These are phyloP conservation scores for Daldinia concentrica DNA, from an alignment of 495 filamentous ascomycete genomes.

Conservation along the genomic window DNA sequence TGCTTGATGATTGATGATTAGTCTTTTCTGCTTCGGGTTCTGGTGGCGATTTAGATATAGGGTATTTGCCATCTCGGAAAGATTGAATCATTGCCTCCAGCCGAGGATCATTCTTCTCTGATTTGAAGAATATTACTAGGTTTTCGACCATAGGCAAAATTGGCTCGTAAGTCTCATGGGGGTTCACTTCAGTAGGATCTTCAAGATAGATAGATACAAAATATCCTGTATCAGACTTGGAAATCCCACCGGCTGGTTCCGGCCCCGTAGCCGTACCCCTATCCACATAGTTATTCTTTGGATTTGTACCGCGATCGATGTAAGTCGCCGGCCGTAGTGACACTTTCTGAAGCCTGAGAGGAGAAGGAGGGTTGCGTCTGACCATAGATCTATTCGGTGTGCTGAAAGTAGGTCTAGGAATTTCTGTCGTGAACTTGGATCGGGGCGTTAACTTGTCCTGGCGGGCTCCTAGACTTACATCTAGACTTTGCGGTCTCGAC, in stretches of 20 bases:
- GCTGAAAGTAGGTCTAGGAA: conserved; percentile 34
- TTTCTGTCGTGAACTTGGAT: conserved; percentile 30
- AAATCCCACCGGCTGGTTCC: not conserved
- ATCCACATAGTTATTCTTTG: conserved; percentile 27
- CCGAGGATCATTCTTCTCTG: conserved; percentile 35
- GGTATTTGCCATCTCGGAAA: conserved; percentile 45
- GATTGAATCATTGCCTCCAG: conserved; percentile 48
- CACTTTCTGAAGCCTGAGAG: conserved; percentile 25
- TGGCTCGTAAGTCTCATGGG: conserved; percentile 38
- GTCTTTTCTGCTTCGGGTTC: conserved; percentile 12
- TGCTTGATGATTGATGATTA: conserved; percentile 6
- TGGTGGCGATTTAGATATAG: conserved; percentile 20
- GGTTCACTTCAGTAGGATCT: conserved; percentile 13
- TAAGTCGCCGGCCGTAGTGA: conserved; percentile 23
- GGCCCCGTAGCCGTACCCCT: conserved; percentile 24
- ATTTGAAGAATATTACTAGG: conserved; percentile 53
- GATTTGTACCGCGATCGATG: conserved; percentile 25
- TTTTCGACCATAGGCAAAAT: conserved; percentile 56
- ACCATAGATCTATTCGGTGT: conserved; percentile 31
- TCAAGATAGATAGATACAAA: conserved; percentile 12
- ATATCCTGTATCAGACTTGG: not conserved
- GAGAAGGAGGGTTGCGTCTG: conserved; percentile 29
- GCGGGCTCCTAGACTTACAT: not conserved
- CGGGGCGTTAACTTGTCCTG: conserved; percentile 12
- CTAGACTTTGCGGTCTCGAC: conserved; percentile 12